Base-by-base conservation (phyloP, 1,284 basidiomycete genomes). In the Amylostereum chailletii region DNA sequence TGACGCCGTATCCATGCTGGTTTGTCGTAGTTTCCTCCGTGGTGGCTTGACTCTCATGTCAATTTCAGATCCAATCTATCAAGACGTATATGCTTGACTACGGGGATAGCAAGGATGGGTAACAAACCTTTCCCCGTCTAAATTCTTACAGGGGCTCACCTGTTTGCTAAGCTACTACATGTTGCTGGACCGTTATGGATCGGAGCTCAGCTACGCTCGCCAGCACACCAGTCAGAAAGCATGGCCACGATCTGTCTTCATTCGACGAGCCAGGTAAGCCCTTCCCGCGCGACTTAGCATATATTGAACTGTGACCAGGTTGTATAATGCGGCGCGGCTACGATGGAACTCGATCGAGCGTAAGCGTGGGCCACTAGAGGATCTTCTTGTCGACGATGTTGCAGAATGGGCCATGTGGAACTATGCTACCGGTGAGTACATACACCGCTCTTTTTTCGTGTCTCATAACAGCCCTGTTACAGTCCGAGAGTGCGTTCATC, bases 341-440 rank as follows among this genome's bases (percentile, higher is more conserved):
- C 71, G 74, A 11, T 86, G 83, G 83, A 86, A 85, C 56, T 78
- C 78, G 0, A 73, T 84, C 32, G 83, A 91, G 61, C 79, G 91
- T 41, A 70, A 72, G 50, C 77, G 91, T 42, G 82, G 86, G 0
- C 68, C 70, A 3, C 67, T 88, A 26, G 87, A 93, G 64, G 85
- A 94, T 60, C 65, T 69, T 37, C 72, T 95, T 10, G 86, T 95
- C 55, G 79, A 82, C 59, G 88, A 92, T 60, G 68, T 95, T 32
- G 76, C 87, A 6, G 83, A 92, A 57, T 91, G 93, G 76, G 86
- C 84, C 4, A 74, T 94, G 62, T 93, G 89, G 75, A 78, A 88
- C 51, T 94, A 92, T 65, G 78, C 88, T 5, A 70, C 75, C 47
- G 69, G 73, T 75, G 56, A 51, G 67, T 57, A 1, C 2, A 7